phyloP scores from a whole-genome alignment of 306 rosid genomes.

The Cicer pinnatifidum region DNA sequence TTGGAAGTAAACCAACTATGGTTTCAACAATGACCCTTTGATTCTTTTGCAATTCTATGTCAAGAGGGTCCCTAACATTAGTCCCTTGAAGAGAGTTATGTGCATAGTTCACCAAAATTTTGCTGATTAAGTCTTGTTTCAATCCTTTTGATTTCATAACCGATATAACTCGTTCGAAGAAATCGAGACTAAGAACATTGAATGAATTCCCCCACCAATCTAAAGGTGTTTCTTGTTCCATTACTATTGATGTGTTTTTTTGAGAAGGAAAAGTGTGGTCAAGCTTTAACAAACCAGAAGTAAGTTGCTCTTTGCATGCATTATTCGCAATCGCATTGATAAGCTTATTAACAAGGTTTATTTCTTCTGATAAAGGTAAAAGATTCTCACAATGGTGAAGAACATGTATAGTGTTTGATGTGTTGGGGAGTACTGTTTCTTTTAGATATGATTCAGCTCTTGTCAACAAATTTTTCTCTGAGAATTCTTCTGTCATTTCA shows the following conservation, averaged over 20 bases:
- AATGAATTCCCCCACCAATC: conserved; percentile 97
- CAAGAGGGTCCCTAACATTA: conserved; percentile 52
- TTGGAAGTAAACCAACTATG: conserved; percentile 75
- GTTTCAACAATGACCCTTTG: conserved; percentile 88
- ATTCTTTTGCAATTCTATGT: conserved; percentile 80
- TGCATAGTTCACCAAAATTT: conserved; percentile 81
- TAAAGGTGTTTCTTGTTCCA: conserved; percentile 81
- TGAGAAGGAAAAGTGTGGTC: conserved; percentile 82
- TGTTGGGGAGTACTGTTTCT: conserved; percentile 72
- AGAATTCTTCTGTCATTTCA: conserved; percentile 89
- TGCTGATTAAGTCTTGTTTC: conserved; percentile 91
- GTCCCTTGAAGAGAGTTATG: conserved; percentile 87
- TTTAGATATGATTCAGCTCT: conserved; percentile 70
- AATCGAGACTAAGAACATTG: conserved; percentile 66
- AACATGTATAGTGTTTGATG: conserved; percentile 75
- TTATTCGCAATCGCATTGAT: conserved; percentile 85
- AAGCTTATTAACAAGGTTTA: conserved; percentile 70
- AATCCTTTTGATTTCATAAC: conserved; percentile 91
- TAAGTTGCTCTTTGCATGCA: conserved; percentile 95
- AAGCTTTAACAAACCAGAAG: conserved; percentile 80
- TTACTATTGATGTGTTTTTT: conserved; percentile 39
- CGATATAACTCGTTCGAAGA: conserved; percentile 78
- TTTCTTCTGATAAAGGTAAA: conserved; percentile 79
- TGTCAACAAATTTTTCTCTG: conserved; percentile 75
- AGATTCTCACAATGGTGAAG: conserved; percentile 86